Evolutionary conservation across 2,329 filamentous ascomycete genomes (phyloP).

Genomic region (Scopulariopsis brevicaulis): DNA sequence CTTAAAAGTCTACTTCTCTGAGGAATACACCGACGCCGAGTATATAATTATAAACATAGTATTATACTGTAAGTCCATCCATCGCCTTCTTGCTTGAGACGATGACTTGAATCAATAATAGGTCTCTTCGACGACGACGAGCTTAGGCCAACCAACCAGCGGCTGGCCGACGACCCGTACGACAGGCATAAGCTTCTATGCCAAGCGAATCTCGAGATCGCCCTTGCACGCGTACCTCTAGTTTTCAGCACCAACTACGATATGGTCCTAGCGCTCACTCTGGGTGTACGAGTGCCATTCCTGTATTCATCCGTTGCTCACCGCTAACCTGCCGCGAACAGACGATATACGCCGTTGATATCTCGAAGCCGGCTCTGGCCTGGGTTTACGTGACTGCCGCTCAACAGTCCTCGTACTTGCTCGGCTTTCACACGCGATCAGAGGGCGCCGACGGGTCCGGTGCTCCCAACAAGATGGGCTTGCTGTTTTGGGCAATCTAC

Average conservation of each 20-base stretch:
- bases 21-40: no score
- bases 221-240: neutral
- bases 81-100: no score
- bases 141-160: no score
- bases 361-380: neutral
- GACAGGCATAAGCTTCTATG: conserved; percentile 22
- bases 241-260: neutral
- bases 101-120: no score
- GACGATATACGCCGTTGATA: neutral
- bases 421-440: conserved; percentile 14
- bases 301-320: no score
- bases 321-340: no score
- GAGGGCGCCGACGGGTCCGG: neutral
- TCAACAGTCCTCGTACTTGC: conserved; percentile 15
- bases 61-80: no score
- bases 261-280: neutral
- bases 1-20: no score
- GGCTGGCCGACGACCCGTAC: neutral
- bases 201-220: conserved; percentile 32
- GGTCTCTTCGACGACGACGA: no score
- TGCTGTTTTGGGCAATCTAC: conserved; percentile 47
- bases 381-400: conserved; percentile 8
- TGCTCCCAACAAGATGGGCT: neutral
- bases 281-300: neutral
- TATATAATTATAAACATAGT: no score